phyloP scores from a whole-genome alignment of 208 protist species.

The Leptomonas seymouri region DNA sequence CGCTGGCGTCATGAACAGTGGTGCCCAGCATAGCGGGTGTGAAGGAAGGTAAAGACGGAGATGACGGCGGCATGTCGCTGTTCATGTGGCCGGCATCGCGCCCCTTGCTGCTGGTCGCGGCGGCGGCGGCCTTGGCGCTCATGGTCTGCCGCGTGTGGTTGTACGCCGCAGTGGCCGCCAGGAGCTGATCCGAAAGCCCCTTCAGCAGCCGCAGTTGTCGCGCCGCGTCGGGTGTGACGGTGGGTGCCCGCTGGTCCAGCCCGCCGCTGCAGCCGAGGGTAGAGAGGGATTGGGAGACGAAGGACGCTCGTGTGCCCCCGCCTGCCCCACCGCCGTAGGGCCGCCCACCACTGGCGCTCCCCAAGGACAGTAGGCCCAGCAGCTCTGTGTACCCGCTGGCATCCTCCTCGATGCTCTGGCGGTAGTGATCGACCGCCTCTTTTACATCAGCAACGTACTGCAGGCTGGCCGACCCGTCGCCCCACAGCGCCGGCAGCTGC shows the following conservation, averaged over 20 bases:
- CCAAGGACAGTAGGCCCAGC: conserved; percentile 24
- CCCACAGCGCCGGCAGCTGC: conserved; percentile 50
- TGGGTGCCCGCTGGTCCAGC: background rate
- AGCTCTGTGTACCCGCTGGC: conserved; percentile 37
- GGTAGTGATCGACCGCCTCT: conserved; percentile 42
- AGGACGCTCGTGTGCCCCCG: conserved; percentile 1
- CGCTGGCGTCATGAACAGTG: background rate
- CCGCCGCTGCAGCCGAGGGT: background rate
- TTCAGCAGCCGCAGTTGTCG: conserved; percentile 35
- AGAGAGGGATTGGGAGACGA: conserved; percentile 2
- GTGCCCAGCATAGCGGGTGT: background rate
- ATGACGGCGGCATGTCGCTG: conserved; percentile 1
- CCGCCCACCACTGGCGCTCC: background rate
- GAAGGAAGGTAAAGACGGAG: conserved; percentile 19
- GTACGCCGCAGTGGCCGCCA: conserved; percentile 30
- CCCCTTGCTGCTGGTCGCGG: background rate
- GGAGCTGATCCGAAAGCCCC: conserved; percentile 22
- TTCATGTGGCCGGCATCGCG: too few relatives aligned
- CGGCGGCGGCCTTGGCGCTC: background rate
- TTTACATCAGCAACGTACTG: conserved; percentile 42
- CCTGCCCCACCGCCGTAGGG: background rate
- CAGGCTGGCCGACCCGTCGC: conserved; percentile 37
- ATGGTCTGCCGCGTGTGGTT: conserved; percentile 20
- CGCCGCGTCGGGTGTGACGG: conserved; percentile 19
- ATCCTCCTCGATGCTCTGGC: conserved; percentile 32